Base-by-base conservation (phyloP, 495 filamentous ascomycete genomes). In the Paragyromitra xinjiangensis region DNA sequence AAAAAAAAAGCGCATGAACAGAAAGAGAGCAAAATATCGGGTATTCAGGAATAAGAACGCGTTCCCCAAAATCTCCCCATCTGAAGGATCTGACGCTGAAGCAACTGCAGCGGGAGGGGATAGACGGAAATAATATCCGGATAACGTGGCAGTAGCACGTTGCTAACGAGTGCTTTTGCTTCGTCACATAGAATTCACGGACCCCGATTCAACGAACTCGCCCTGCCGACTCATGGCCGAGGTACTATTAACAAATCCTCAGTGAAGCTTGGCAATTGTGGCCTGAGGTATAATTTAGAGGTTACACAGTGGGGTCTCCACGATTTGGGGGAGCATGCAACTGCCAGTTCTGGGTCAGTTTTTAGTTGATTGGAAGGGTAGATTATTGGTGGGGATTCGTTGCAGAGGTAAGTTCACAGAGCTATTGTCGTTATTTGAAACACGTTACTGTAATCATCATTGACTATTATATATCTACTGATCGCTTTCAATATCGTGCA, bases 401-500 rank as follows among this genome's bases (percentile, higher is more conserved):
- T 24, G 7, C n/a, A 53, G 14, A 62, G 58, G 58, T 62, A 39
- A 37, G 58, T 53, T 22, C 34, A 12, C 14, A 42, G 58, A 62
- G 14, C 58, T 62, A 29, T n/a, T 62, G 14, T n/a, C 58, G 58
- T 39, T 12, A 39, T 62, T 62, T 62, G 58, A 14, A 34, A 62
- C 26, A n/a, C 26, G 26, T 16, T 37, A 6, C 58, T 37, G 4
- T 39, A 2, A 62, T 39, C 26, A 53, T 12, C 29, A 62, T 62
- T 34, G 11, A n/a, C 26, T 39, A 62, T 19, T 19, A 5, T 53
- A 53, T 53, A n/a, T 53, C 14, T 53, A 19, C 50, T 22, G 19
- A 8, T 53, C 6, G n/a, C 44, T 2, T 16, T 48, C 44, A 53
- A 22, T 8, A 53, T 53, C 50, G 50, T n/a, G 3, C 19, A 5